Conservation (phyloP, 192 early-diverging fungal species). For the Coemansia sp. region DNA sequence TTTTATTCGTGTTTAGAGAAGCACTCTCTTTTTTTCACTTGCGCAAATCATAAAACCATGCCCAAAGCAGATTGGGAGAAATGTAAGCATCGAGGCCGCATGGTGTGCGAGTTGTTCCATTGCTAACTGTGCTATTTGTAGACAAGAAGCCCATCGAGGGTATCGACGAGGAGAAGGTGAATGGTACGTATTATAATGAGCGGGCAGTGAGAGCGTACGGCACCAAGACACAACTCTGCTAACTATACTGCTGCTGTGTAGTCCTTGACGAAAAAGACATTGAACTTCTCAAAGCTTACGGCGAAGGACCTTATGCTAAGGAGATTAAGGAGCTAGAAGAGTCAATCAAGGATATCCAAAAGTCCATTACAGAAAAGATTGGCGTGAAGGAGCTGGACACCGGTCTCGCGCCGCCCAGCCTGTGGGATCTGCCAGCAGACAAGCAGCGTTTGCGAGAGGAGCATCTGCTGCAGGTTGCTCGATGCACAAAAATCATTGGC, state of each 20-base stretch:
- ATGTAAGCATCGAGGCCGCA: constrained; percentile 60
- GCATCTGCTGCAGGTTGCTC: constrained; percentile 83
- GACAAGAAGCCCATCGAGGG: constrained; percentile 80
- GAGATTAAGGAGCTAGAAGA: constrained; percentile 91
- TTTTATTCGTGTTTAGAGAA: constrained; percentile 2
- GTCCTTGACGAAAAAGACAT: constrained; percentile 50
- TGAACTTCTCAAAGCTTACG: constrained; percentile 66
- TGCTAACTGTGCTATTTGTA: constrained; percentile 23
- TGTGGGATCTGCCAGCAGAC: constrained; percentile 99
- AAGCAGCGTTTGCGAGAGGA: constrained; percentile 97
- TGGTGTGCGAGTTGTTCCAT: not conserved
- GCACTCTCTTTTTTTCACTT: constrained; percentile 3
- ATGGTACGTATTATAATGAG: constrained; percentile 52
- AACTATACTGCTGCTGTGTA: constrained; percentile 2
- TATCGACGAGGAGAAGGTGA: constrained; percentile 81
- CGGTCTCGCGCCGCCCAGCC: constrained; percentile 92
- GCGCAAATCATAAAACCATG: constrained; percentile 22
- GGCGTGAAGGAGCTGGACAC: constrained; percentile 99
- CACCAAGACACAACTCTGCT: too few relatives aligned
- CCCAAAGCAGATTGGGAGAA: constrained; percentile 98
- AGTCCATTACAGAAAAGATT: constrained; percentile 98
- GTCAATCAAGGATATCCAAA: constrained; percentile 97
- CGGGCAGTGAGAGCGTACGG: not conserved
- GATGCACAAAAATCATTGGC: constrained; percentile 98
- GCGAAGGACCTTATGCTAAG: constrained; percentile 95